Evolutionary conservation across 139 green algal genomes (phyloP).

Genomic region (Haematococcus sp.): DNA sequence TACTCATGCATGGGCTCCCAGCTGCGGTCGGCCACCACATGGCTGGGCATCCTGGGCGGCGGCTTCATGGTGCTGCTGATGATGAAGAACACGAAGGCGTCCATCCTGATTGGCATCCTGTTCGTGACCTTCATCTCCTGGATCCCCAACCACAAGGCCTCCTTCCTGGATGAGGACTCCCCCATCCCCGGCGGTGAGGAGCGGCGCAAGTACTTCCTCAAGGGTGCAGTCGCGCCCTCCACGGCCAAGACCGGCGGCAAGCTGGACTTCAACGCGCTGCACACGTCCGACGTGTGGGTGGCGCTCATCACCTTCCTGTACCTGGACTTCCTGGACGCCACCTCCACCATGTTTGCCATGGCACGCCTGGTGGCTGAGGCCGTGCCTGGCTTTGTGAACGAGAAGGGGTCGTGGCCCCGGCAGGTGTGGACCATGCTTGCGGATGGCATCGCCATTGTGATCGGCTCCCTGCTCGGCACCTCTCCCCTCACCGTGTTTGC

Average conservation of each 20-base stretch:
- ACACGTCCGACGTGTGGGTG: slow-evolving; percentile 14
- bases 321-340: slow-evolving; percentile 79
- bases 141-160: slow-evolving; percentile 23
- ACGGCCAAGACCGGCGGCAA: slow-evolving; percentile 14
- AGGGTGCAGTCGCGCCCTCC: slow-evolving; percentile 48
- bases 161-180: slow-evolving; percentile 55
- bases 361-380: slow-evolving; percentile 64
- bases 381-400: slow-evolving; percentile 58
- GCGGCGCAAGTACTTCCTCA: slow-evolving; percentile 60
- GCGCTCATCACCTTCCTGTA: slow-evolving; percentile 50
- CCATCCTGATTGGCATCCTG: slow-evolving; percentile 72
- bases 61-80: slow-evolving; percentile 67
- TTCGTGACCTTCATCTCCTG: slow-evolving; percentile 78
- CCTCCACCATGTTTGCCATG: slow-evolving; percentile 74
- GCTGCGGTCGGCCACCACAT: slow-evolving; percentile 56
- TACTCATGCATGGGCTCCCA: slow-evolving; percentile 8
- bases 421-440: slow-evolving; percentile 58
- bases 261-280: slow-evolving; percentile 22
- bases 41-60: slow-evolving; percentile 67
- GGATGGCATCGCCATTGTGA: slow-evolving; percentile 66
- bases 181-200: slow-evolving; percentile 48
- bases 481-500: slow-evolving; percentile 72
- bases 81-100: slow-evolving; percentile 13
- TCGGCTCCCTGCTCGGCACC: slow-evolving; percentile 72
- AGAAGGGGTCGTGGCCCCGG: slow-evolving; percentile 50